Evolutionary conservation across 495 filamentous ascomycete species (phyloP).

Genomic region (Xylaria acuta): DNA sequence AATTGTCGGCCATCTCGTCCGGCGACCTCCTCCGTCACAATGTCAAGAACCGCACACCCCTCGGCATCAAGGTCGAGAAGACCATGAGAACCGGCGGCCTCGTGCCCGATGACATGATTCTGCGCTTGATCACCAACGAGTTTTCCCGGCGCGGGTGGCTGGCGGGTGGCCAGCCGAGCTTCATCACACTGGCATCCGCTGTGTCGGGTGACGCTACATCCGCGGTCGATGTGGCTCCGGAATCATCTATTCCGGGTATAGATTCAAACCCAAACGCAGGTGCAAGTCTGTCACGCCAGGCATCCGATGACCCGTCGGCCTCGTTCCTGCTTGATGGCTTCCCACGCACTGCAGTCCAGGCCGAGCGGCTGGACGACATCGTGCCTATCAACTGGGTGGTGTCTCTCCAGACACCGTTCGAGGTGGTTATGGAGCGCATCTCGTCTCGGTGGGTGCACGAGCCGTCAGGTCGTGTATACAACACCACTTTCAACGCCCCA

Average conservation of each 20-base stretch:
- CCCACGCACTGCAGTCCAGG: constrained; percentile 85
- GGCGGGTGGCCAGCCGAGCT: constrained; percentile 45
- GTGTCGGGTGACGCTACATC: constrained; percentile 35
- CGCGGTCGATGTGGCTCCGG: constrained; percentile 42
- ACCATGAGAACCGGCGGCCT: constrained; percentile 84
- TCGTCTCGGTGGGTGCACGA: constrained; percentile 92
- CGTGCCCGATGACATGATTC: constrained; percentile 88
- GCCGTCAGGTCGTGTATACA: constrained; percentile 90
- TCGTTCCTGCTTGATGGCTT: constrained; percentile 98
- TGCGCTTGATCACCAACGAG: constrained; percentile 89
- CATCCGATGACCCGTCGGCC: constrained; percentile 73
- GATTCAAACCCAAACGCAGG: constrained; percentile 40
- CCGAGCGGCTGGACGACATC: constrained; percentile 72
- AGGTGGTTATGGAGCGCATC: constrained; percentile 88
- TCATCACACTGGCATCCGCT: constrained; percentile 51
- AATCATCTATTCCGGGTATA: constrained; percentile 46
- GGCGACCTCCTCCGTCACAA: constrained; percentile 91
- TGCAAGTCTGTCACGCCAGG: constrained; percentile 42
- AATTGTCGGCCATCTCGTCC: constrained; percentile 89
- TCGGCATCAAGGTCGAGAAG: constrained; percentile 87
- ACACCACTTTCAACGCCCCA: constrained; percentile 88
- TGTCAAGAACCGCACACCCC: constrained; percentile 83
- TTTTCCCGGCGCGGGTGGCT: constrained; percentile 85
- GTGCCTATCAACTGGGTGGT: constrained; percentile 94
- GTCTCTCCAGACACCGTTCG: constrained; percentile 66